Evolutionary conservation across 805 yeast species (phyloP), one percentile per base, ranked within the genome.

Genomic region (Myxozyma neotropica): DNA sequence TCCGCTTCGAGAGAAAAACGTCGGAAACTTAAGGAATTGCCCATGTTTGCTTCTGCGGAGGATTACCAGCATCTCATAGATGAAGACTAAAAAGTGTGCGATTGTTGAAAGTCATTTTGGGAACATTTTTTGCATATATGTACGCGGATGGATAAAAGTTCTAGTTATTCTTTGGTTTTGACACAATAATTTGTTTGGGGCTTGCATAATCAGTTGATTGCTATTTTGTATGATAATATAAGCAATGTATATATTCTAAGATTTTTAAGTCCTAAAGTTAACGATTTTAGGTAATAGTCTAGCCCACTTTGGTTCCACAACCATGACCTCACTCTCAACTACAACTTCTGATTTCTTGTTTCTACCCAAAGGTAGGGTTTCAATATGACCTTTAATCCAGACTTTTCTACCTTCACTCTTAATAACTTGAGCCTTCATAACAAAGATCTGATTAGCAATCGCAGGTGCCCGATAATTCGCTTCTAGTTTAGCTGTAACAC

Each of bases 21-120:
- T 55, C 31, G 65, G 57, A 85, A 82, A 72, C 75, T 88, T 69
- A 85, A 82, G 69, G 83, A 80, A 48, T 77, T 92, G 61, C 97
- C 97, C 23, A 79, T 84, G 21, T 92, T 90, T 76, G 97, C 96
- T 1, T 85, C 91, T 47, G 96, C 85, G 8, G 96, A 88, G 43
- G 96, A 88, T 62, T 91, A 90, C 71, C 86, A 93, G 27, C 79
- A 88, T 70, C 86, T 85, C 67, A 75, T 88, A 29, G 84, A 82
- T 55, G 79, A 79, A 33, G 84, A 83, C 53, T 88, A 84, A 50
- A 81, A 75, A 42, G 3, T 39, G 23, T 17, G 26, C 10, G 17
- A 10, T 35, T 8, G 19, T 50, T 13, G 17, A n/a, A n/a, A n/a
- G n/a, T n/a, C n/a, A n/a, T n/a, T n/a, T n/a, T n/a, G n/a, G n/a